Evolutionary conservation across 352 stramenopile species (phyloP), one percentile per base, ranked within the genome.

Genomic region (Phytophthora sp.): DNA sequence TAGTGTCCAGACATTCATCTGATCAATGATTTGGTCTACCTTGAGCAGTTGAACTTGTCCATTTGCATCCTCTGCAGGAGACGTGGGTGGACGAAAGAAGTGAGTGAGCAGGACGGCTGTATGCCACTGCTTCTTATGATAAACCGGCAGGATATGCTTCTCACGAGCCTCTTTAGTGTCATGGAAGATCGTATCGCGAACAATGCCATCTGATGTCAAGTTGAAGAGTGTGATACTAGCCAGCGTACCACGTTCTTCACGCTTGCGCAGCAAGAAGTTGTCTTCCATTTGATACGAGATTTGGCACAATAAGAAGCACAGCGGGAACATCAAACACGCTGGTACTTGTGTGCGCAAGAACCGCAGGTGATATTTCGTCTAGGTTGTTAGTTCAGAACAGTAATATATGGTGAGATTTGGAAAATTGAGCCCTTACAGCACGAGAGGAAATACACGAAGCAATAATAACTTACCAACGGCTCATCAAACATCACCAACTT

Each of bases 251-350:
- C 88, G 88, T 32, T 96, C 88, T 30, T 96, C 86, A 20, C 88
- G 82, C 58, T 83, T 90, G 37, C 84, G 81, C 24, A 96, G 67
- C 28, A 89, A 62, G 24, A 92, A 91, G 35, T 93, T 94, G 43
- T 94, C 88, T 34, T 92, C 79, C 76, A 94, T 88, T 48, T 96
- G 86, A 43, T 96, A 96, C 15, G 88, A 94, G 30, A 96, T 94
- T 54, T 96, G 88, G 54, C 88, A 96, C 24, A 96, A 55, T 49
- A 95, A 54, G 49, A 94, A 88, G 43, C 91, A 83, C 11, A 96
- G 66, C 28, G 79, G 88, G 52, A 96, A 96, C 81, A 95, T 90
- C 52, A 96, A 65, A 31, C 66, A 82, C 0, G 83, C 84, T 1
- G 88, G 84, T 17, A 96, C 81, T 62, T 95, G 87, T 8, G 77